A percentile compares a stretch with the other conserved stretches of the same genome.
These are phyloP conservation scores for Sparassis latifolia DNA, from an alignment of 1,284 basidiomycete genomes.

Conservation along the genomic window DNA sequence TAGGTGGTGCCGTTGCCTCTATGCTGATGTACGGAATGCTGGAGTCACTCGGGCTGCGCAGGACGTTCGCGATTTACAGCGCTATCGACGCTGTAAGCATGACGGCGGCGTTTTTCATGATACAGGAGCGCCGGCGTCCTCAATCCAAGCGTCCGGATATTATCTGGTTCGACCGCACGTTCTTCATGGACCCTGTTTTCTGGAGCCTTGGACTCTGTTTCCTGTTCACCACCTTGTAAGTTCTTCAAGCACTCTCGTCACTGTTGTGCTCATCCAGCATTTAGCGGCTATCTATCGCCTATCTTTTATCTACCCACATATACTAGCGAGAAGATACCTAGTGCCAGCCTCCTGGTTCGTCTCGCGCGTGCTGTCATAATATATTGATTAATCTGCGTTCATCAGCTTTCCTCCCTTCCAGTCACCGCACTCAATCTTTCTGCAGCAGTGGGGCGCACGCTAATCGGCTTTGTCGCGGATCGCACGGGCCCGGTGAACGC, in stretches of 20 bases:
- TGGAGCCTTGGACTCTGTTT: conserved; percentile 21
- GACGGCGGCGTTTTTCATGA: conserved; percentile 14
- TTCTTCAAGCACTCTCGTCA: neutral
- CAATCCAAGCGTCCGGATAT: conserved; percentile 9
- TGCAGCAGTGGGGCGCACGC: conserved; percentile 16
- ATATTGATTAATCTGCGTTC: too few relatives aligned
- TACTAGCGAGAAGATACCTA: neutral
- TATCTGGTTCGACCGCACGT: conserved; percentile 20
- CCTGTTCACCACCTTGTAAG: conserved; percentile 20
- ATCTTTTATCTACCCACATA: conserved; percentile 21
- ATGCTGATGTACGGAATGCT: conserved; percentile 18
- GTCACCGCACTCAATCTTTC: conserved; percentile 20
- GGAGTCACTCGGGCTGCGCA: conserved; percentile 12
- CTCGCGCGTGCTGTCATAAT: too few relatives aligned
- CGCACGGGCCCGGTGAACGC: conserved; percentile 20
- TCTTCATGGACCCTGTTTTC: conserved; percentile 21
- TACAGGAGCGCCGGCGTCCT: conserved; percentile 15
- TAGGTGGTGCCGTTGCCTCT: conserved; percentile 18
- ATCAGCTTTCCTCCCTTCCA: conserved; percentile 15
- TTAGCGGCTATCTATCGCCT: conserved; percentile 19
- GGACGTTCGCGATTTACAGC: conserved; percentile 17
- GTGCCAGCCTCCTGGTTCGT: neutral
- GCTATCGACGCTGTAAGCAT: conserved; percentile 17
- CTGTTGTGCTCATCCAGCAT: neutral
- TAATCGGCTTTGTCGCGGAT: conserved; percentile 20